phyloP scores from a whole-genome alignment of 177 flowering plant genomes.

The Vitis hybrid region DNA sequence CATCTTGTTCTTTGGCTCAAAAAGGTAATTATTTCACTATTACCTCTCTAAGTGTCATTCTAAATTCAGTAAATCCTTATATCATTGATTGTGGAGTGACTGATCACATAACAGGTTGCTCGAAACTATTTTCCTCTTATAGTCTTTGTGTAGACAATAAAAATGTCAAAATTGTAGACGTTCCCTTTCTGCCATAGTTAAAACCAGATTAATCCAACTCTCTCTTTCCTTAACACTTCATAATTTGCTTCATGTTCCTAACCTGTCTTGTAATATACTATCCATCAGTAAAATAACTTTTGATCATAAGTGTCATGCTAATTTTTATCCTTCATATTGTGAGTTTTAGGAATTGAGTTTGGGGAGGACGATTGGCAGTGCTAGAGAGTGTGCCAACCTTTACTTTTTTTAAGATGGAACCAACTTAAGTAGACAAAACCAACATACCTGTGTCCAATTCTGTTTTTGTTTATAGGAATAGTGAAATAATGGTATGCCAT shows the following conservation, averaged over 20 bases:
- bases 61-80: background rate
- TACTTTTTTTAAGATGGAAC: background rate
- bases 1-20: background rate
- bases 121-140: too few species aligned
- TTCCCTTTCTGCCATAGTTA: background rate
- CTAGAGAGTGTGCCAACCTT: background rate
- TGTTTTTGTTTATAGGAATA: too few species aligned
- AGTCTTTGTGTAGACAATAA: too few species aligned
- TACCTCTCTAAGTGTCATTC: background rate
- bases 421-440: background rate
- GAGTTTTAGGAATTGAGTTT: background rate
- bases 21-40: background rate
- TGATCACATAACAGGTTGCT: background rate
- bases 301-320: background rate
- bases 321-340: constrained; percentile 1
- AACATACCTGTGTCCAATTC: background rate
- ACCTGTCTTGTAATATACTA: background rate
- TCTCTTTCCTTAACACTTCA: background rate
- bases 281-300: background rate
- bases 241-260: background rate
- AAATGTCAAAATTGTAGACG: too few species aligned
- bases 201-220: background rate
- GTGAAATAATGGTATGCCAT: background rate
- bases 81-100: background rate
- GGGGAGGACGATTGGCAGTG: background rate